Evolutionary conservation across 2,329 filamentous ascomycete species (phyloP).

Genomic region (Sordariomycetes sp.): DNA sequence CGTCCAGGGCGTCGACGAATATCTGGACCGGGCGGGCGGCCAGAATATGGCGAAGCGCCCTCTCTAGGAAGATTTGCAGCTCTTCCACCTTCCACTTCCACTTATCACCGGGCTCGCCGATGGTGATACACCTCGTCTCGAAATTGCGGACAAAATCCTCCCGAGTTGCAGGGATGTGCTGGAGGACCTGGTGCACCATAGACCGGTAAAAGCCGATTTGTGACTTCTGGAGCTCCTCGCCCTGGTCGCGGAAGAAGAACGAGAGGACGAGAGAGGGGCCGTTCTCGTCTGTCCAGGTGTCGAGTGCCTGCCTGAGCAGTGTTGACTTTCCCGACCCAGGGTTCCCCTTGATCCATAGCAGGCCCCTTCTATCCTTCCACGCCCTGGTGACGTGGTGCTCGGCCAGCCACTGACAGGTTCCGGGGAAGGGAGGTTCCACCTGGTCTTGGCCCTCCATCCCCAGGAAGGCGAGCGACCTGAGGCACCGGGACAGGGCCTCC

Average conservation of each 20-base stretch:
- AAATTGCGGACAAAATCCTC: conserved; percentile 11
- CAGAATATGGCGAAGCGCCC: conserved; percentile 11
- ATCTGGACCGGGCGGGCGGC: conserved; percentile 12
- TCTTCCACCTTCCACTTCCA: conserved; percentile 17
- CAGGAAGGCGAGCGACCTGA: conserved; percentile 18
- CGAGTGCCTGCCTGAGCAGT: conserved; percentile 18
- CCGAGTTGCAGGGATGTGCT: conserved; percentile 11
- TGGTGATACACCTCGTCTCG: conserved; percentile 3
- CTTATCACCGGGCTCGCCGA: conserved; percentile 7
- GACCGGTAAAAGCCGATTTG: conserved; percentile 22
- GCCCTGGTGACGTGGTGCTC: background rate
- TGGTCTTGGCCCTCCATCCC: too few species aligned
- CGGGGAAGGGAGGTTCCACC: too few species aligned
- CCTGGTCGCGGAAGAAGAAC: conserved; percentile 25
- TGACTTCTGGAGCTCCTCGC: conserved; percentile 18
- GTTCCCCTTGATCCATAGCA: background rate
- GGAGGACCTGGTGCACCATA: conserved; percentile 20
- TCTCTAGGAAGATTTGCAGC: conserved; percentile 11
- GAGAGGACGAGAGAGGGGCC: conserved; percentile 13
- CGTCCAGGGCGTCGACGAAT: conserved; percentile 24
- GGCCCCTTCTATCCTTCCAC: conserved; percentile 9
- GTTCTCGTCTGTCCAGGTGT: conserved; percentile 6
- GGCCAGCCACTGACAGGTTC: background rate
- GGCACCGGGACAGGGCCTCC: conserved; percentile 11
- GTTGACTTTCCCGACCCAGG: background rate